phyloP scores from a whole-genome alignment of 352 stramenopile genomes.

The Phytopythium vexans region DNA sequence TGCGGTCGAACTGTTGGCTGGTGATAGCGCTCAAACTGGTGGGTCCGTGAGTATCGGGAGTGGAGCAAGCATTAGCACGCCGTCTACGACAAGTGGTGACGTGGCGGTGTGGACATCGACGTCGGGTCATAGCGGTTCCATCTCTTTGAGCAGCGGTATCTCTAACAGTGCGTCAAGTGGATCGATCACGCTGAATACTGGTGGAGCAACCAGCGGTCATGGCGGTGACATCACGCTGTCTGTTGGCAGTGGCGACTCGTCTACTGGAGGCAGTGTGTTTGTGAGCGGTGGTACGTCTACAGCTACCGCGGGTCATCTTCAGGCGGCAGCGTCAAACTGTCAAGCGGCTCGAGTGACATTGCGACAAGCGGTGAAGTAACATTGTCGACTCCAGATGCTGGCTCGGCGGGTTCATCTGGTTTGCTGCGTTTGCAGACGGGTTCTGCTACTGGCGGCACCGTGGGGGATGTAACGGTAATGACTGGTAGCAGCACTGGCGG shows the following conservation, averaged over 20 bases:
- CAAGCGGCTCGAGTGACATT: no score
- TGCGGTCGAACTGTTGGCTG: no score
- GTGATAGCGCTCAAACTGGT: no score
- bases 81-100: no score
- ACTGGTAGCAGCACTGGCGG: constrained; percentile 14
- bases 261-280: constrained; percentile 8
- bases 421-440: constrained; percentile 6
- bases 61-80: no score
- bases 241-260: constrained; percentile 9
- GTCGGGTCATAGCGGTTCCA: constrained; percentile 3
- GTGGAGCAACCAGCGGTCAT: constrained; percentile 5
- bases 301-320: constrained; percentile 6
- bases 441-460: no score
- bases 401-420: constrained; percentile 5
- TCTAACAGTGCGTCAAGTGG: no score
- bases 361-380: no score
- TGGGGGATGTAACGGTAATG: constrained; percentile 10
- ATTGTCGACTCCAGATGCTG: constrained; percentile 14
- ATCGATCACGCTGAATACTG: no score
- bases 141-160: no score
- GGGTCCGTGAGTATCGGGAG: no score
- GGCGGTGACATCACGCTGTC: constrained; percentile 16
- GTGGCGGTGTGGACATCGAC: constrained; percentile 6
- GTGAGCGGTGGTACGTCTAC: constrained; percentile 10
- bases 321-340: no score